phyloP scores from a whole-genome alignment of 805 yeast genomes.

The Yarrowia sp. region DNA sequence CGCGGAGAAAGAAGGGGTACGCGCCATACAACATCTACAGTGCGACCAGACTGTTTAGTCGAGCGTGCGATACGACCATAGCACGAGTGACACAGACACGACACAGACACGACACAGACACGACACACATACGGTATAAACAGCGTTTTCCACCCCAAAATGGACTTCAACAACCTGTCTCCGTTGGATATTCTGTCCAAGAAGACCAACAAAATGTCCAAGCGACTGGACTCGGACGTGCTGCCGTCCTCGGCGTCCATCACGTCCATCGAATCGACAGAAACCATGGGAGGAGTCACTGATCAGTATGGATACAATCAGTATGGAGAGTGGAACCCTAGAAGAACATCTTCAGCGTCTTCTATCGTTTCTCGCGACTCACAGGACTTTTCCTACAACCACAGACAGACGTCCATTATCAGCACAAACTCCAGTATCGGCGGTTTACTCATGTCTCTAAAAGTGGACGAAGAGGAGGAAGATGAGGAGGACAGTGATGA shows the following conservation, averaged over 20 bases:
- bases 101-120: neutral
- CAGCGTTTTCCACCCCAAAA: neutral
- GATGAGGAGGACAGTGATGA: neutral
- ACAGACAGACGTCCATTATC: constrained; percentile 26
- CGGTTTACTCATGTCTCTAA: neutral
- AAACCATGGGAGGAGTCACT: constrained; percentile 8
- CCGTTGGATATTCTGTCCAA: constrained; percentile 35
- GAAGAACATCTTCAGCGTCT: constrained; percentile 1
- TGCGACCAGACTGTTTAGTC: neutral
- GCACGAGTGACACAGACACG: neutral
- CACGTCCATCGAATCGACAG: constrained; percentile 12
- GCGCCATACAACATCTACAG: neutral
- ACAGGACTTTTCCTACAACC: constrained; percentile 11
- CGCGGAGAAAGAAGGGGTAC: constrained; percentile 25
- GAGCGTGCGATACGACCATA: neutral
- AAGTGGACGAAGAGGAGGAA: constrained; percentile 24
- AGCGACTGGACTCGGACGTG: constrained; percentile 26
- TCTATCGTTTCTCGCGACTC: constrained; percentile 18
- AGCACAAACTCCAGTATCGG: constrained; percentile 20
- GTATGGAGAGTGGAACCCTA: constrained; percentile 24
- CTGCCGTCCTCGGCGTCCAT: constrained; percentile 19
- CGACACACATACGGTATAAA: neutral
- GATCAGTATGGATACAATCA: constrained; percentile 26
- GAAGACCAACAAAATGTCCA: constrained; percentile 34
- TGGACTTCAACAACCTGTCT: constrained; percentile 31